Evolutionary conservation across 2,329 filamentous ascomycete genomes (phyloP).

Genomic region (Endothia cerciana): DNA sequence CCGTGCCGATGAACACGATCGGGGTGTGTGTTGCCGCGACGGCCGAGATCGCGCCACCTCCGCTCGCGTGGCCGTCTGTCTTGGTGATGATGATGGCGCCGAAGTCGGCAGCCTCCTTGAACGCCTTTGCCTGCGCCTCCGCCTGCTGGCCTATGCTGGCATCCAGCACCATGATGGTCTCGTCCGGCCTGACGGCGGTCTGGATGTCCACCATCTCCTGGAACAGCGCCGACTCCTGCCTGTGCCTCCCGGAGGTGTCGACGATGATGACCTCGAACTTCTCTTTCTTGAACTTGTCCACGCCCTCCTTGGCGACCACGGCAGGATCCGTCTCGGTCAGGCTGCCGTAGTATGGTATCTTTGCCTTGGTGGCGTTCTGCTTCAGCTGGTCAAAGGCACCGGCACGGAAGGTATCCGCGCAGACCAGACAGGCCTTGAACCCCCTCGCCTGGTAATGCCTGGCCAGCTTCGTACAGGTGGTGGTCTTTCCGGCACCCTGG

Average conservation of each 20-base stretch:
- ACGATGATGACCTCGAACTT: constrained; percentile 98
- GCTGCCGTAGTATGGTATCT: constrained; percentile 98
- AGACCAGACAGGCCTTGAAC: constrained; percentile 91
- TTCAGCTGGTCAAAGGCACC: constrained; percentile 98
- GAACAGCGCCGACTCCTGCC: constrained; percentile 93
- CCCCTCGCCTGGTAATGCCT: constrained; percentile 92
- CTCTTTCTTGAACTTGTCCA: constrained; percentile 99
- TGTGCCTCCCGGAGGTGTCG: constrained; percentile 92
- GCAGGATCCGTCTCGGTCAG: constrained; percentile 96
- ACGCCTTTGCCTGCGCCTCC: constrained; percentile 90
- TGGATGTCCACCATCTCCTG: constrained; percentile 99
- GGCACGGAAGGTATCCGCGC: constrained; percentile 97
- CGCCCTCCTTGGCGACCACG: constrained; percentile 90
- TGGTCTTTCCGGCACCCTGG: constrained; percentile 97
- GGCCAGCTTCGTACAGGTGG: constrained; percentile 95
- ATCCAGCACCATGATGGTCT: constrained; percentile 98
- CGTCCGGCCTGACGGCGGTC: constrained; percentile 83
- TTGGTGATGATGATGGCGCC: constrained; percentile 99
- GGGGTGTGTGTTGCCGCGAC: constrained; percentile 95
- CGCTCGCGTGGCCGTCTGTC: constrained; percentile 92
- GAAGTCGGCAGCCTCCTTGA: constrained; percentile 96
- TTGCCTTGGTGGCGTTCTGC: constrained; percentile 98
- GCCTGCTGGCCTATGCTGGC: constrained; percentile 96
- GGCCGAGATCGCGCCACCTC: constrained; percentile 95
- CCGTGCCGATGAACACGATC: constrained; percentile 97